Percentiles rank a stretch among this genome's conserved stretches.
phyloP scores from a whole-genome alignment of 495 filamentous ascomycete genomes.

The Glarea lozoyensis region DNA sequence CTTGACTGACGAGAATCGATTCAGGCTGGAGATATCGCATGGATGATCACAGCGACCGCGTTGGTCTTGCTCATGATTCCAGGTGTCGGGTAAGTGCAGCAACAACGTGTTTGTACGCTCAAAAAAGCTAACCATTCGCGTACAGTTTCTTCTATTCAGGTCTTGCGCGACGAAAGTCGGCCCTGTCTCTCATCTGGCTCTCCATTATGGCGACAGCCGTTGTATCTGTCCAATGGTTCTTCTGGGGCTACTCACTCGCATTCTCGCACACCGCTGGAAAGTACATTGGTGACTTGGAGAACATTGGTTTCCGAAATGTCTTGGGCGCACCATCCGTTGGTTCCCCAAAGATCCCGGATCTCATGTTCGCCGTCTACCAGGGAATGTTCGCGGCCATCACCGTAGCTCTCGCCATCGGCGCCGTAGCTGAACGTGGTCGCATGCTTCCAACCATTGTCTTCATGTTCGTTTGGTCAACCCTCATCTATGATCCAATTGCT shows the following conservation, averaged over 20 bases:
- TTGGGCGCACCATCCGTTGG: slow-evolving; percentile 76
- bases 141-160: slow-evolving; percentile 95
- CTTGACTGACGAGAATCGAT: too few relatives aligned
- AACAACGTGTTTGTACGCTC: slow-evolving; percentile 12
- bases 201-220: slow-evolving; percentile 93
- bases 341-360: slow-evolving; percentile 71
- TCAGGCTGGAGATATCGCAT: slow-evolving; percentile 83
- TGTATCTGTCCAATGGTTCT: slow-evolving; percentile 96
- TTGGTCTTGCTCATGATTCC: slow-evolving; percentile 97
- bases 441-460: slow-evolving; percentile 46
- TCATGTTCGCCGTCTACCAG: slow-evolving; percentile 90
- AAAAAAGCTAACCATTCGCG: slow-evolving; percentile 11
- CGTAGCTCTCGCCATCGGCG: slow-evolving; percentile 87
- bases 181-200: slow-evolving; percentile 92
- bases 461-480: slow-evolving; percentile 92
- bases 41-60: slow-evolving; percentile 80
- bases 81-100: slow-evolving; percentile 57
- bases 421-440: slow-evolving; percentile 66
- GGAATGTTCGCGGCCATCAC: slow-evolving; percentile 98
- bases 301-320: slow-evolving; percentile 79
- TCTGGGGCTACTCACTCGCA: slow-evolving; percentile 94
- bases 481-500: slow-evolving; percentile 91
- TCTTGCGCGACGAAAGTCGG: slow-evolving; percentile 89
- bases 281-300: slow-evolving; percentile 77
- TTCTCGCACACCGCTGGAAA: slow-evolving; percentile 80